Conservation (phyloP, 768 basidiomycete species). For the Hortiboletus flavorubellus region DNA sequence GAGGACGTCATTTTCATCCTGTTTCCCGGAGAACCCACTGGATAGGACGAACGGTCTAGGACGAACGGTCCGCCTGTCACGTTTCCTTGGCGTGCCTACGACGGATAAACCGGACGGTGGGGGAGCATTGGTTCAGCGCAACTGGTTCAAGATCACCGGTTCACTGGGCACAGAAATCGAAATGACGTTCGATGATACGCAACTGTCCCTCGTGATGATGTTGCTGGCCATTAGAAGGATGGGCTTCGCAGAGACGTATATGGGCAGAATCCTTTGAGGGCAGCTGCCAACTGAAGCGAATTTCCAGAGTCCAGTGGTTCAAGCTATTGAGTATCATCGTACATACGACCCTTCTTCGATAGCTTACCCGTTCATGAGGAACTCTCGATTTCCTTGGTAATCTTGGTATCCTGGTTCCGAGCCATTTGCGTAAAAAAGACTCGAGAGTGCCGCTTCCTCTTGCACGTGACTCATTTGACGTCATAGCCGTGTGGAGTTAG, state of each 20-base stretch:
- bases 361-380: too few relatives aligned
- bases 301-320: neutral
- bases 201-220: neutral
- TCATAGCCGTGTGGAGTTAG: conserved; percentile 1
- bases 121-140: neutral
- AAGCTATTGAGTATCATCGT: too few relatives aligned
- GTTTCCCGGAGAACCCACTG: too few relatives aligned
- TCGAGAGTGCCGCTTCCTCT: neutral
- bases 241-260: neutral
- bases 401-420: too few relatives aligned
- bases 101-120: neutral
- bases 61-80: too few relatives aligned
- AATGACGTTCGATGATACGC: neutral
- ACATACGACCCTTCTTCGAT: too few relatives aligned
- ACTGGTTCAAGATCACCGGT: neutral
- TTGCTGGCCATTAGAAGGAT: neutral
- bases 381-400: too few relatives aligned
- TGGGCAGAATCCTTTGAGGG: neutral
- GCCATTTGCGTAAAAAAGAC: too few relatives aligned
- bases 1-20: too few relatives aligned
- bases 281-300: neutral
- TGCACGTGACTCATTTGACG: neutral
- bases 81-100: neutral
- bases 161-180: neutral
- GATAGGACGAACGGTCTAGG: too few relatives aligned